These are phyloP conservation scores for Penicillium waksmanii DNA, from an alignment of 495 filamentous ascomycete genomes.

Conservation along the genomic window DNA sequence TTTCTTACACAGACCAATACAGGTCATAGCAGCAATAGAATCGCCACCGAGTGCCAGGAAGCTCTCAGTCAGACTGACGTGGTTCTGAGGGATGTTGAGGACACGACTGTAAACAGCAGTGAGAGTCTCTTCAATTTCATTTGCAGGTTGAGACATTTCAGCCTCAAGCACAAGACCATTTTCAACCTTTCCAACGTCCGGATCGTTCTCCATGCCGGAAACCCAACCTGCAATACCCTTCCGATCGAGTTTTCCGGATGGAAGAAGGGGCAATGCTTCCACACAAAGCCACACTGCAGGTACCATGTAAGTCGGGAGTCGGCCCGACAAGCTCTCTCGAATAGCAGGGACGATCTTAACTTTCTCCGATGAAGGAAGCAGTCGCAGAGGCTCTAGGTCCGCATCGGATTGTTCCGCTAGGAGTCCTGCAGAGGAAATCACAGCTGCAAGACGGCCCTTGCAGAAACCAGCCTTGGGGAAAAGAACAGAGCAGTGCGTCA, in stretches of 20 bases:
- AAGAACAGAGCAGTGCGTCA: conserved; percentile 49
- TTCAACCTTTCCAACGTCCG: conserved; percentile 17
- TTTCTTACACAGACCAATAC: conserved; percentile 55
- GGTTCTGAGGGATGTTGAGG: conserved; percentile 50
- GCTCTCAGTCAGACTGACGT: conserved; percentile 57
- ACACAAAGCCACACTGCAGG: conserved; percentile 56
- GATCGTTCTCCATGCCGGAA: conserved; percentile 35
- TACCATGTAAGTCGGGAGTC: conserved; percentile 59
- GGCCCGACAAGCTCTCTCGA: conserved; percentile 35
- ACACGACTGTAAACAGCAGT: conserved; percentile 55
- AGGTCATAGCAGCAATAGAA: conserved; percentile 72
- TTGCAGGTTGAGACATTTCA: conserved; percentile 28
- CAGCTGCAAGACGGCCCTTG: conserved; percentile 44
- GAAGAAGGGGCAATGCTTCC: conserved; percentile 51
- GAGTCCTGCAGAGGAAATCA: conserved; percentile 35
- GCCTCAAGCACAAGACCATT: background rate
- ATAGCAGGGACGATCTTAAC: conserved; percentile 30
- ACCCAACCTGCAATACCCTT: conserved; percentile 44
- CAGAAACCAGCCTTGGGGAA: conserved; percentile 47
- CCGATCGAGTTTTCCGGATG: conserved; percentile 58
- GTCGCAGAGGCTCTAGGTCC: conserved; percentile 29
- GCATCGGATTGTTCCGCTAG: conserved; percentile 27
- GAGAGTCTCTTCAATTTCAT: conserved; percentile 40
- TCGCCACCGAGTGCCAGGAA: conserved; percentile 71
- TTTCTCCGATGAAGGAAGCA: conserved; percentile 29